Percentiles rank a stretch among this genome's conserved stretches.
Conservation (phyloP, 805 yeast genomes). For the Yarrowia sp. region DNA sequence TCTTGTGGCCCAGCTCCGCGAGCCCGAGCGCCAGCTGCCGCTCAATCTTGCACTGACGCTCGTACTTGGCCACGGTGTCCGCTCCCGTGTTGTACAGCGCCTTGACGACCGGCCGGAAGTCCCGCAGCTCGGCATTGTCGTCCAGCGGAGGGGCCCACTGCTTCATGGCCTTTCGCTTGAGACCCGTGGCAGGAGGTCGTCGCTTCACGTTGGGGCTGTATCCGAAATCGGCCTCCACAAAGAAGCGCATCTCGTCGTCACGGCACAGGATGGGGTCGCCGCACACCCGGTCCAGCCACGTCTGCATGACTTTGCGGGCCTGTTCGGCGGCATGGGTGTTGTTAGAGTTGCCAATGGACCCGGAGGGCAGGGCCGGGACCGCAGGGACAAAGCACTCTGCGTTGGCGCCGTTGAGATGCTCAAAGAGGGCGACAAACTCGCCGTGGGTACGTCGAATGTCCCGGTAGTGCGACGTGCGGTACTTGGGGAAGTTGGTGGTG, state of each 20-base stretch:
- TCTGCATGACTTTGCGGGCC: constrained; percentile 64
- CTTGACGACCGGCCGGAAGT: constrained; percentile 83
- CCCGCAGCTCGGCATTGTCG: constrained; percentile 73
- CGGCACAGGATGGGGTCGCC: constrained; percentile 74
- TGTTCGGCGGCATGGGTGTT: constrained; percentile 49
- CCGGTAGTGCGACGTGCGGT: constrained; percentile 63
- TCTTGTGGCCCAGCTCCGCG: constrained; percentile 48
- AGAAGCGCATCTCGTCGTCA: constrained; percentile 83
- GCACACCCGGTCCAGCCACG: constrained; percentile 78
- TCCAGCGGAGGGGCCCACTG: constrained; percentile 92
- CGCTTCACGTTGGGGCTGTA: constrained; percentile 60
- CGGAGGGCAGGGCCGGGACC: constrained; percentile 64
- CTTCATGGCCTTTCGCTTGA: constrained; percentile 83
- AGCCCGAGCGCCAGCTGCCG: constrained; percentile 53
- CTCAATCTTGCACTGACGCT: constrained; percentile 48
- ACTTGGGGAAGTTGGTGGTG: constrained; percentile 66
- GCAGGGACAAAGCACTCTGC: constrained; percentile 93
- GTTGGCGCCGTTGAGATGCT: constrained; percentile 72
- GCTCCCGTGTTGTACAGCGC: constrained; percentile 59
- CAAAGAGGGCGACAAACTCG: constrained; percentile 73
- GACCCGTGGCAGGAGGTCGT: constrained; percentile 73
- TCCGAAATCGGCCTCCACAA: constrained; percentile 73
- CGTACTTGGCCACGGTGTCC: constrained; percentile 53
- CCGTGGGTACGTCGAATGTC: constrained; percentile 76
- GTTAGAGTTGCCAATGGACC: constrained; percentile 69